Base-by-base conservation (phyloP, 345 rosid genomes). In the Populus euphratica region DNA sequence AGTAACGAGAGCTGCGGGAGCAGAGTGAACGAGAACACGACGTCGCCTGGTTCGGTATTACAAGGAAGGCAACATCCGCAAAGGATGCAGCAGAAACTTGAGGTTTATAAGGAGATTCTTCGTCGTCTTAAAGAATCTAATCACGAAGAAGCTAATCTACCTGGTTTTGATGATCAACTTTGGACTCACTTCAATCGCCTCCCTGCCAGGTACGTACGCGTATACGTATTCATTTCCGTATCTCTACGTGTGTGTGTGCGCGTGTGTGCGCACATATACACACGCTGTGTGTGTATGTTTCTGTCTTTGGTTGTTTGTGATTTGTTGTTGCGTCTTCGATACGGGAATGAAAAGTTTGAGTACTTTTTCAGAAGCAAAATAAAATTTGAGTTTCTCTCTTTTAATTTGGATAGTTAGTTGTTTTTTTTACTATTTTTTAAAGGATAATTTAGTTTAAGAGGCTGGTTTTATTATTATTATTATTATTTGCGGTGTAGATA, bases 171-270 rank as follows among this genome's bases (percentile, higher is more conserved):
- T 18, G 92, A 96, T 25, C 88, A 93, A 43, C 98, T 96, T 64
- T 96, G 94, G 99, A 49, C 89, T 76, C 99, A 96, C 91, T 96
- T 96, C 86, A 87, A 78, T 69, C 97, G 98, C 54, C 97, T 96
- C 61, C 98, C 99, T 25, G 79, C 93, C 52, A 85, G 99, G 99
- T 96, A 83, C 41, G 38, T 68, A 1, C 27, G 29, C 5, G n/a
- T 43, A 50, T 36, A 2, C n/a, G 17, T 6, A 2, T 44, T 9
- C 23, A 17, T 7, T 17, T 18, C 9, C 36, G 11, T 63, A 3
- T 54, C 1, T 12, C n/a, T 68, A 1, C 63, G 6, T 59, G 8
- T 65, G 50, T 12, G 49, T 2, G 9, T 11, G 9, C 5, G 16
- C 16, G 16, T 2, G 9, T 11, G 9, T 1, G 16, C 16, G 16